Evolutionary conservation across 2,329 filamentous ascomycete genomes (phyloP).

Genomic region (Colletotrichum cordylinicola): DNA sequence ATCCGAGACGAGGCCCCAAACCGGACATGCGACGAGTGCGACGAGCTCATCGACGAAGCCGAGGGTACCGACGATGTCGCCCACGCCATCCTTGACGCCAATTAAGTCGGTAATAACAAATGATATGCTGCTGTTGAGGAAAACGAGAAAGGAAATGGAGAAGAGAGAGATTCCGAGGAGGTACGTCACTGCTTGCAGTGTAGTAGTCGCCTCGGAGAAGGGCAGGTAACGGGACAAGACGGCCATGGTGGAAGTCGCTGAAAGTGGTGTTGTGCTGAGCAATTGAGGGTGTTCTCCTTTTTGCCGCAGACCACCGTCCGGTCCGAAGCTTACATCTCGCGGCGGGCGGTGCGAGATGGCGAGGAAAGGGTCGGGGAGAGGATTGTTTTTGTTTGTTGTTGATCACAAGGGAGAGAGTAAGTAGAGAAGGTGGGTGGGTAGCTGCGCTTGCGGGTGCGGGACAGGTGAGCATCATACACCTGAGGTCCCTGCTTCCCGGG

Average conservation of each 20-base stretch:
- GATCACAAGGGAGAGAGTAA: conserved; percentile 11
- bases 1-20: conserved; percentile 81
- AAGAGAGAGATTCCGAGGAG: conserved; percentile 84
- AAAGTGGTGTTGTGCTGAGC: background rate
- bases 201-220: conserved; percentile 65
- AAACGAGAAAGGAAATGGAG: conserved; percentile 88
- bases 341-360: background rate
- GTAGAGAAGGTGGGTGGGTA: background rate
- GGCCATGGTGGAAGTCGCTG: conserved; percentile 20
- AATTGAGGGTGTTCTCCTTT: conserved; percentile 10
- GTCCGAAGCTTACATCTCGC: conserved; percentile 18
- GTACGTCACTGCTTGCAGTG: conserved; percentile 73
- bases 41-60: conserved; percentile 87
- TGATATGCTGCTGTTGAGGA: conserved; percentile 83
- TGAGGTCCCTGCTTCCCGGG: background rate
- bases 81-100: conserved; percentile 74
- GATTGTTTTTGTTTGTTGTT: conserved; percentile 15
- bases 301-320: conserved; percentile 12
- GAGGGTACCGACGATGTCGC: conserved; percentile 82
- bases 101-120: conserved; percentile 87
- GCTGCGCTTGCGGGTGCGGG: conserved; percentile 10
- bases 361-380: background rate
- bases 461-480: conserved; percentile 17
- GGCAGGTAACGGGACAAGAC: conserved; percentile 54
- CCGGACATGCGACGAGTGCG: conserved; percentile 79